phyloP scores from a whole-genome alignment of 2,329 filamentous ascomycete genomes.

The Ceratocystis destructans region DNA sequence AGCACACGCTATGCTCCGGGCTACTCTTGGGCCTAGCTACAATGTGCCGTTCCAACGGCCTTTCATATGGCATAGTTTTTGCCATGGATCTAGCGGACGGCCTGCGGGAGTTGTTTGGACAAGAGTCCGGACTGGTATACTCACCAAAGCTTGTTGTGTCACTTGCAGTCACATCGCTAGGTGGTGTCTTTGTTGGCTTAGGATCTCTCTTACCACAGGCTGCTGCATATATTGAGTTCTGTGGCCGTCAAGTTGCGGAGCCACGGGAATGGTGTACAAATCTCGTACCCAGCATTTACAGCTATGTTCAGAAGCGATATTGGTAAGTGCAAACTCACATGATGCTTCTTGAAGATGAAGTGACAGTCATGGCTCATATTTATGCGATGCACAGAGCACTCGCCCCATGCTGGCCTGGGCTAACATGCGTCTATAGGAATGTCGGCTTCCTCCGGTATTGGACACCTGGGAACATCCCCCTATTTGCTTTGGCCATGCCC shows the following conservation, averaged over 20 bases:
- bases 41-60: constrained; percentile 68
- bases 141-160: constrained; percentile 26
- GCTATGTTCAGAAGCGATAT: constrained; percentile 77
- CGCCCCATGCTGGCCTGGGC: background rate
- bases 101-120: constrained; percentile 15
- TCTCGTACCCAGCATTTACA: constrained; percentile 72
- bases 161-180: constrained; percentile 42
- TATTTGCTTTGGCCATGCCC: constrained; percentile 73
- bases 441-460: constrained; percentile 82
- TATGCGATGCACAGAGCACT: background rate
- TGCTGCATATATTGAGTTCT: constrained; percentile 61
- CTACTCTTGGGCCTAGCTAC: constrained; percentile 57
- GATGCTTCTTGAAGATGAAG: background rate
- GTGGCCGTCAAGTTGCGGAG: constrained; percentile 27
- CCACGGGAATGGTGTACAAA: constrained; percentile 59
- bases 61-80: constrained; percentile 63
- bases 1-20: constrained; percentile 47
- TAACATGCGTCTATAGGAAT: constrained; percentile 44
- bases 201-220: constrained; percentile 62
- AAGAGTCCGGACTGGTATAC: background rate
- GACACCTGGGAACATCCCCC: constrained; percentile 70
- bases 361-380: background rate
- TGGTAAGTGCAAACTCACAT: constrained; percentile 48
- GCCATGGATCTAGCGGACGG: constrained; percentile 43
- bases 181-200: constrained; percentile 52